Evolutionary conservation across 495 filamentous ascomycete species (phyloP).

Genomic region (Hypoxylon fuscum): DNA sequence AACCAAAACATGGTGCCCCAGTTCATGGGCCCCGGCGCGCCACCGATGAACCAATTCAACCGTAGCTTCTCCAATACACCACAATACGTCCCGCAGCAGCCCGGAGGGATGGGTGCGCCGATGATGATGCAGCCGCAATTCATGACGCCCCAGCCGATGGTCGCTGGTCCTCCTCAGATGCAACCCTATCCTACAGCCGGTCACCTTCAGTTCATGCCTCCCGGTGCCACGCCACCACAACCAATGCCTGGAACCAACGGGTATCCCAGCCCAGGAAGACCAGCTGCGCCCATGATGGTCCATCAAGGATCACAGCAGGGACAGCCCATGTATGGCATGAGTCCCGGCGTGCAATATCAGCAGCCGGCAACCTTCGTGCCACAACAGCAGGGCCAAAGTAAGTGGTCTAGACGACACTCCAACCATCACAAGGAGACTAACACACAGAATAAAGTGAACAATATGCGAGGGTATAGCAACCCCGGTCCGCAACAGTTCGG

Average conservation of each 20-base stretch:
- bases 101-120: constrained; percentile 69
- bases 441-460: constrained; percentile 57
- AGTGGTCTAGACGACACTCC: constrained; percentile 52
- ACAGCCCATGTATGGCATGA: constrained; percentile 74
- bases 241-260: constrained; percentile 70
- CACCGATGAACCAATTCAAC: constrained; percentile 60
- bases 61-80: constrained; percentile 65
- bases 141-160: constrained; percentile 62
- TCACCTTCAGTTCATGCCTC: constrained; percentile 68
- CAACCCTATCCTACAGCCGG: constrained; percentile 72
- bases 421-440: constrained; percentile 45
- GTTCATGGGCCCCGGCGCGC: constrained; percentile 72
- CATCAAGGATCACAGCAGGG: constrained; percentile 77
- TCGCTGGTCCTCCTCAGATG: constrained; percentile 72
- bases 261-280: constrained; percentile 83
- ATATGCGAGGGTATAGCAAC: constrained; percentile 67
- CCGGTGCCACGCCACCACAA: constrained; percentile 68
- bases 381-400: constrained; percentile 74
- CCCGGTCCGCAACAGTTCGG: constrained; percentile 69
- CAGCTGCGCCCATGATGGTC: constrained; percentile 82
- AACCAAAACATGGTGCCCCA: constrained; percentile 77
- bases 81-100: constrained; percentile 73
- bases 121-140: constrained; percentile 86
- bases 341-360: constrained; percentile 70
- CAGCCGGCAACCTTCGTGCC: constrained; percentile 67